A percentile compares a stretch with the other conserved stretches of the same genome.
Evolutionary conservation across 2,329 filamentous ascomycete species (phyloP).

Genomic region (Trichoderma polysporum): DNA sequence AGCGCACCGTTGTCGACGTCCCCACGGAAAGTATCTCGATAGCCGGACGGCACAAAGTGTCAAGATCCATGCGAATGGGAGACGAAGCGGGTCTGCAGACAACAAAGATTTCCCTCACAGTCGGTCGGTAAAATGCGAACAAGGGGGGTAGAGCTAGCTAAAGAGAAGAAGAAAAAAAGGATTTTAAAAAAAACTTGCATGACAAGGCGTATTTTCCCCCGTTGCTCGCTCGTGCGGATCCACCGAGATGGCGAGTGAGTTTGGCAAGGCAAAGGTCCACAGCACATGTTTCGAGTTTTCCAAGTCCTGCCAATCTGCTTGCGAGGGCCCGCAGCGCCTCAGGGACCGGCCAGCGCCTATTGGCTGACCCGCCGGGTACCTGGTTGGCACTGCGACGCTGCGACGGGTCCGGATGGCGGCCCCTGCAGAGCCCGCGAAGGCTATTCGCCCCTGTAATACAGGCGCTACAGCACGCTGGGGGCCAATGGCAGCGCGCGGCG

Average conservation of each 20-base stretch:
- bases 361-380: slow-evolving; percentile 31
- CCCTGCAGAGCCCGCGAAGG: slow-evolving; percentile 18
- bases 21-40: slow-evolving; percentile 17
- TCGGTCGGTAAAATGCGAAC: background rate
- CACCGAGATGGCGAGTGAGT: slow-evolving; percentile 15
- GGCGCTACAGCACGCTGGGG: slow-evolving; percentile 8
- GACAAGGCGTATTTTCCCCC: slow-evolving; percentile 7
- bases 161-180: background rate
- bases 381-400: slow-evolving; percentile 27
- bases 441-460: slow-evolving; percentile 19
- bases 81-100: slow-evolving; percentile 9
- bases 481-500: slow-evolving; percentile 13
- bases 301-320: background rate
- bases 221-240: background rate
- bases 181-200: slow-evolving; percentile 13
- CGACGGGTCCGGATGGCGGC: slow-evolving; percentile 15
- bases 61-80: slow-evolving; percentile 14
- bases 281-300: slow-evolving; percentile 7
- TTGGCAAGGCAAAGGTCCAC: slow-evolving; percentile 7
- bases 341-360: slow-evolving; percentile 31
- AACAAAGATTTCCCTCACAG: slow-evolving; percentile 9
- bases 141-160: background rate
- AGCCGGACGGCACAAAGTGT: slow-evolving; percentile 10
- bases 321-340: slow-evolving; percentile 18
- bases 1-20: background rate